phyloP scores from a whole-genome alignment of 2,329 filamentous ascomycete genomes.

The Metarhizium humberi region DNA sequence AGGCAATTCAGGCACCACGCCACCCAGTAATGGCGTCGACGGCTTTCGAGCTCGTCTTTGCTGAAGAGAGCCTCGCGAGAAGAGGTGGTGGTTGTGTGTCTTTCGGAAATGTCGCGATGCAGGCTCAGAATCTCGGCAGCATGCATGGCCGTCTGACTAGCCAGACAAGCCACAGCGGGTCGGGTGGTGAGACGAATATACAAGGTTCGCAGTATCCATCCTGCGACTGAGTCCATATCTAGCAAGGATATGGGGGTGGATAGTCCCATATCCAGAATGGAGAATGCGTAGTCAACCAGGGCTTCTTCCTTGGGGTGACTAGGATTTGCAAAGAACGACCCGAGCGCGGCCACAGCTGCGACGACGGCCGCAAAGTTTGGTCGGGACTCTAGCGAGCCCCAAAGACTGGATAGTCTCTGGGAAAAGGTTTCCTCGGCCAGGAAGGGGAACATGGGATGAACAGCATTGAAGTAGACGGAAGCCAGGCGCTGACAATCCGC shows the following conservation, averaged over 20 bases:
- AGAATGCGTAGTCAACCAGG: constrained; percentile 6
- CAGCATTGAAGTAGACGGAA: too few relatives aligned
- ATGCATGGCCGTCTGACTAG: too few relatives aligned
- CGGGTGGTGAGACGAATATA: too few relatives aligned
- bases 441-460: too few relatives aligned
- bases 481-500: too few relatives aligned
- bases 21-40: constrained; percentile 1
- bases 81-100: constrained; percentile 8
- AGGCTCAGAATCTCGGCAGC: too few relatives aligned
- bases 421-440: neutral
- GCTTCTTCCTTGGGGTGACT: constrained; percentile 6
- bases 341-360: neutral
- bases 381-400: constrained; percentile 1
- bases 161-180: too few relatives aligned
- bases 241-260: constrained; percentile 3
- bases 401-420: neutral
- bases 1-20: too few relatives aligned
- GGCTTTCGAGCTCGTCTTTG: constrained; percentile 5
- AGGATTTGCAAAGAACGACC: constrained; percentile 2
- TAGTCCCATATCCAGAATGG: constrained; percentile 5
- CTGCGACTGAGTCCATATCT: constrained; percentile 9
- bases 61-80: neutral
- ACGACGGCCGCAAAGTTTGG: constrained; percentile 8
- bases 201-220: neutral
- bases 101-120: neutral